Percentiles rank a stretch among this genome's conserved stretches.
Evolutionary conservation across 345 rosid species (phyloP).

Genomic region (Lumnitzera racemosa): DNA sequence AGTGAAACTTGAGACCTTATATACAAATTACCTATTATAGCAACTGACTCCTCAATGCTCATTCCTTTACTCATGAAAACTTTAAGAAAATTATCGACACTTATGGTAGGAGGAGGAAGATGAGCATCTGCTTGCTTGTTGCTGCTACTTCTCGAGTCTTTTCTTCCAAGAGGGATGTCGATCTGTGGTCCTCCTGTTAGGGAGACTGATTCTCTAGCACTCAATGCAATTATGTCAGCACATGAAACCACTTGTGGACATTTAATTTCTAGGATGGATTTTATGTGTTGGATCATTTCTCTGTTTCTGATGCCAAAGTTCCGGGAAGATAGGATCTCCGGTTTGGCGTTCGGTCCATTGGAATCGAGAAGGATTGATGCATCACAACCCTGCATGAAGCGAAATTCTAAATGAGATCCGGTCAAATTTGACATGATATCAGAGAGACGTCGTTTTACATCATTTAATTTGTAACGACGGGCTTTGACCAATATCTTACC

Average conservation of each 20-base stretch:
- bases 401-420: background rate
- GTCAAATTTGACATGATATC: background rate
- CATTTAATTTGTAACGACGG: too few species aligned
- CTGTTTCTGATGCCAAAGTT: slow-evolving; percentile 25
- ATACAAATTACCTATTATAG: slow-evolving; percentile 18
- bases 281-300: slow-evolving; percentile 18
- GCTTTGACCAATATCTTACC: too few species aligned
- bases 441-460: too few species aligned
- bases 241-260: slow-evolving; percentile 28
- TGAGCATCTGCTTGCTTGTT: slow-evolving; percentile 14
- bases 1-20: background rate
- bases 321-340: slow-evolving; percentile 16
- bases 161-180: slow-evolving; percentile 29
- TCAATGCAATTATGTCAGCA: slow-evolving; percentile 34
- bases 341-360: background rate
- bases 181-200: slow-evolving; percentile 28
- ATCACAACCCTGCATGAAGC: slow-evolving; percentile 27
- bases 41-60: slow-evolving; percentile 24
- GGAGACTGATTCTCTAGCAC: slow-evolving; percentile 27
- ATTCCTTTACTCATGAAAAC: slow-evolving; percentile 22
- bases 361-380: slow-evolving; percentile 25
- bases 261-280: slow-evolving; percentile 10
- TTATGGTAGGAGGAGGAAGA: slow-evolving; percentile 18
- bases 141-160: slow-evolving; percentile 21
- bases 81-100: slow-evolving; percentile 20